Conservation (phyloP, 1,284 basidiomycete species). For the Ustilago hordei region DNA sequence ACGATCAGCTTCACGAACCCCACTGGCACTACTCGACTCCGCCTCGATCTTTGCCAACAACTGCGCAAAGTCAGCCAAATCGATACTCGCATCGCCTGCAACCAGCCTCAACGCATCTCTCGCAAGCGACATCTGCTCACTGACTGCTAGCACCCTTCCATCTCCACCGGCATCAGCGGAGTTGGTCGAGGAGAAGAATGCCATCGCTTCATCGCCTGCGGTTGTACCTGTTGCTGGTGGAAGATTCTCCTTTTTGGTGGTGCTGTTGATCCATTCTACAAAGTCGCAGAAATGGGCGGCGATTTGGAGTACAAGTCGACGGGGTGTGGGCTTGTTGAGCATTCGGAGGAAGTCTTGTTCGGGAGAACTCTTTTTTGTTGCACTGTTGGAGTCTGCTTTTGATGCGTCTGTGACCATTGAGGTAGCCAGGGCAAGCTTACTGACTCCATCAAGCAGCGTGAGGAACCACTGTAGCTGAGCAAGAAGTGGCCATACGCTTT, state of each 20-base stretch:
- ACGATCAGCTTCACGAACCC: slow-evolving; percentile 17
- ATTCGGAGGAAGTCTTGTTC: slow-evolving; percentile 33
- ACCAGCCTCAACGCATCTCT: slow-evolving; percentile 31
- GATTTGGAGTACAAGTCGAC: slow-evolving; percentile 33
- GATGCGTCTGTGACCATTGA: slow-evolving; percentile 1
- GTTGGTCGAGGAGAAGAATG: slow-evolving; percentile 20
- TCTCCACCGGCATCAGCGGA: slow-evolving; percentile 1
- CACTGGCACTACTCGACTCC: slow-evolving; percentile 7
- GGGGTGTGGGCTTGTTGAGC: slow-evolving; percentile 42
- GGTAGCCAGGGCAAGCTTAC: slow-evolving; percentile 26
- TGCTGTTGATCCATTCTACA: slow-evolving; percentile 35
- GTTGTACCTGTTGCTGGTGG: slow-evolving; percentile 21
- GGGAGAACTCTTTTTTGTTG: background rate
- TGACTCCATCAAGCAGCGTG: slow-evolving; percentile 33
- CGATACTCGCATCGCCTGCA: slow-evolving; percentile 19
- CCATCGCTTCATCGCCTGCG: slow-evolving; percentile 14
- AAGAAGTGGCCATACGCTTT: slow-evolving; percentile 45
- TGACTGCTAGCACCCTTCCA: slow-evolving; percentile 33
- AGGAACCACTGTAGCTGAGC: slow-evolving; percentile 50
- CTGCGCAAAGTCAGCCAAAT: slow-evolving; percentile 30
- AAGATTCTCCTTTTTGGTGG: slow-evolving; percentile 33
- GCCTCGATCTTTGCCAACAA: slow-evolving; percentile 29
- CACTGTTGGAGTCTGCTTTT: background rate
- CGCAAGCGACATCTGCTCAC: slow-evolving; percentile 49
- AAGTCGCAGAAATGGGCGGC: slow-evolving; percentile 45